These are phyloP conservation scores for Xylona heveae DNA, from an alignment of 495 filamentous ascomycete genomes.

Conservation along the genomic window DNA sequence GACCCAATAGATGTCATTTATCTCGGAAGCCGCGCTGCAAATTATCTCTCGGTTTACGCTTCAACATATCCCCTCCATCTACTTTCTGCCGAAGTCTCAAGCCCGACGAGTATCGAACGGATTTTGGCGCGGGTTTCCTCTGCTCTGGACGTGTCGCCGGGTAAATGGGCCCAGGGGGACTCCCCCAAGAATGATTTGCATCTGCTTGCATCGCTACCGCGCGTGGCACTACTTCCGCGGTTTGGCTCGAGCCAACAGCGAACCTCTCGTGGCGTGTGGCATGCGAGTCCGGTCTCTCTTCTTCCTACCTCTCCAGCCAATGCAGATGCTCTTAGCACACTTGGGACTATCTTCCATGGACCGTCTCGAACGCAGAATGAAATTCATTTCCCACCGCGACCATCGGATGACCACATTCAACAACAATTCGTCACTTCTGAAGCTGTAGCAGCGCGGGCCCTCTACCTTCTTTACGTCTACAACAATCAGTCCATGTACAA, in stretches of 20 bases:
- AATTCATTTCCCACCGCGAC: slow-evolving; percentile 15
- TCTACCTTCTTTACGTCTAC: slow-evolving; percentile 34
- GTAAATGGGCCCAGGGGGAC: slow-evolving; percentile 28
- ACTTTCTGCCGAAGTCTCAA: slow-evolving; percentile 22
- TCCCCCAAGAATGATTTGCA: slow-evolving; percentile 30
- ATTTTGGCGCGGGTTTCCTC: slow-evolving; percentile 24
- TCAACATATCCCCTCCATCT: slow-evolving; percentile 32
- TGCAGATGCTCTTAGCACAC: slow-evolving; percentile 28
- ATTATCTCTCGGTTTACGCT: slow-evolving; percentile 35
- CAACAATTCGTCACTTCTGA: slow-evolving; percentile 17
- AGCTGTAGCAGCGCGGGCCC: slow-evolving; percentile 29
- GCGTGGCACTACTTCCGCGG: slow-evolving; percentile 27
- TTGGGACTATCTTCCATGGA: slow-evolving; percentile 34
- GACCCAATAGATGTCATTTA: slow-evolving; percentile 29
- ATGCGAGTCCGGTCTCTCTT: slow-evolving; percentile 22
- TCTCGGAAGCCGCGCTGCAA: slow-evolving; percentile 29
- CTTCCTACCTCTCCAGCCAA: slow-evolving; percentile 28
- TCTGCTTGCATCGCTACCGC: slow-evolving; percentile 34
- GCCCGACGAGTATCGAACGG: slow-evolving; percentile 16
- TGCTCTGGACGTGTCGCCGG: slow-evolving; percentile 17
- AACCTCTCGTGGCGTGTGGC: slow-evolving; percentile 6
- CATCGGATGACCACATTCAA: slow-evolving; percentile 15
- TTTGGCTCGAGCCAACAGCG: slow-evolving; percentile 5
- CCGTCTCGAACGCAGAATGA: slow-evolving; percentile 12
- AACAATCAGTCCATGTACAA: slow-evolving; percentile 27